Evolutionary conservation across 768 basidiomycete species (phyloP).

Genomic region (Cubamyces lactineus): DNA sequence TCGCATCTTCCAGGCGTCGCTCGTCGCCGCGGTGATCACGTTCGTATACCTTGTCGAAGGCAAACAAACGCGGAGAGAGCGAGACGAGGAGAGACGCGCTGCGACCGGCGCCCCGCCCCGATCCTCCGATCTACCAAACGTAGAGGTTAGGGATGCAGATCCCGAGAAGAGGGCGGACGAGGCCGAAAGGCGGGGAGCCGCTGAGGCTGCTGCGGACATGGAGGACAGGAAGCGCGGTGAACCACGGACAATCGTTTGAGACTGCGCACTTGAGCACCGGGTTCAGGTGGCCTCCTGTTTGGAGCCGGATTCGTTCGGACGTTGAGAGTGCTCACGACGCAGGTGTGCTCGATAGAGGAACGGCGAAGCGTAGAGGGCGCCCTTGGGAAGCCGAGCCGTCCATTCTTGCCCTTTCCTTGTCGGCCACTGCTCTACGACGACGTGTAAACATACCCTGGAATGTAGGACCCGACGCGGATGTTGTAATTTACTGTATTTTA

Average conservation of each 20-base stretch:
- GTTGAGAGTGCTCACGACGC: conserved; percentile 10
- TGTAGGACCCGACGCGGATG: not conserved
- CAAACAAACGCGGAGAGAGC: conserved; percentile 60
- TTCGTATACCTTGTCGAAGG: conserved; percentile 59
- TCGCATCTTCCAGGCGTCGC: conserved; percentile 65
- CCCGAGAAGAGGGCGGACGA: not conserved
- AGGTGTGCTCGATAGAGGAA: not conserved
- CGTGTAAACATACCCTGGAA: not conserved
- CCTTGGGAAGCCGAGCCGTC: not conserved
- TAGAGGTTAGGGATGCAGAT: conserved; percentile 6
- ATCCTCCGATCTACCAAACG: not conserved
- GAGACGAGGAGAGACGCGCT: conserved; percentile 48
- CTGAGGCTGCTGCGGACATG: not conserved
- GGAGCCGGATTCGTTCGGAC: not conserved
- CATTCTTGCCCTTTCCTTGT: not conserved
- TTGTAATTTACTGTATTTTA: not conserved
- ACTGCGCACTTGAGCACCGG: too few species aligned
- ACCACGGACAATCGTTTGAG: conserved; percentile 1
- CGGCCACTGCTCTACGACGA: not conserved
- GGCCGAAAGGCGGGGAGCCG: too few species aligned
- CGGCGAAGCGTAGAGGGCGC: too few species aligned
- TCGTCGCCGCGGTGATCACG: conserved; percentile 45
- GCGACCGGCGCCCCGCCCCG: not conserved
- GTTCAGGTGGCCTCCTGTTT: too few species aligned
- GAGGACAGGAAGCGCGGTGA: not conserved